Conservation (phyloP, 2,329 filamentous ascomycete species). For the Exophiala xenobiotica region DNA sequence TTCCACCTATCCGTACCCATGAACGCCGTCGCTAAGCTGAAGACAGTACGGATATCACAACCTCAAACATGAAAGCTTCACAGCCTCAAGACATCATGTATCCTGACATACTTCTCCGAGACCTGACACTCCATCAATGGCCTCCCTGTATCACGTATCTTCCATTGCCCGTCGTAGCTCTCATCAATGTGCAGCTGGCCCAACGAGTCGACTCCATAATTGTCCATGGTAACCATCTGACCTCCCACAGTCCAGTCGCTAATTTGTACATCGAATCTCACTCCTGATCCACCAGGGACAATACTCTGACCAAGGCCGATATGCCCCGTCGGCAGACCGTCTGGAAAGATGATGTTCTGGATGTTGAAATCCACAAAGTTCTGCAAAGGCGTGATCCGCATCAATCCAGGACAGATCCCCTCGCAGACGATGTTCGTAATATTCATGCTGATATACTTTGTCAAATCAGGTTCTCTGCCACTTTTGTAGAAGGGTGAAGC, state of each 20-base stretch:
- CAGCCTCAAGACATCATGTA: too few relatives aligned
- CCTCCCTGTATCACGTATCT: too few relatives aligned
- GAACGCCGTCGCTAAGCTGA: too few relatives aligned
- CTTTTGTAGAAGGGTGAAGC: background rate
- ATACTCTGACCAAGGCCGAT: background rate
- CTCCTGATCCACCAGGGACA: background rate
- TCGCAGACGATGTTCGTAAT: background rate
- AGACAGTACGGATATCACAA: too few relatives aligned
- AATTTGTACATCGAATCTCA: background rate
- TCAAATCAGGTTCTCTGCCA: background rate
- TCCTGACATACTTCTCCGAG: too few relatives aligned
- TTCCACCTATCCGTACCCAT: too few relatives aligned
- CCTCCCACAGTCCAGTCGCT: background rate
- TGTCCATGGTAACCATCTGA: background rate
- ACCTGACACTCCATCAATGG: too few relatives aligned
- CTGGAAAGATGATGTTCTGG: background rate
- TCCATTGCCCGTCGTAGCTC: too few relatives aligned
- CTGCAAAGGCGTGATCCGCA: background rate
- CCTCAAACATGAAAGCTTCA: too few relatives aligned
- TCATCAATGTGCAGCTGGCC: too few relatives aligned
- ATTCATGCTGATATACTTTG: background rate
- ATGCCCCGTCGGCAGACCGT: background rate
- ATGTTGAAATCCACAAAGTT: background rate
- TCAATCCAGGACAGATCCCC: background rate
- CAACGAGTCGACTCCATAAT: too few relatives aligned